Base-by-base conservation (phyloP, 495 filamentous ascomycete species). In the Parachaetomium inaequale region DNA sequence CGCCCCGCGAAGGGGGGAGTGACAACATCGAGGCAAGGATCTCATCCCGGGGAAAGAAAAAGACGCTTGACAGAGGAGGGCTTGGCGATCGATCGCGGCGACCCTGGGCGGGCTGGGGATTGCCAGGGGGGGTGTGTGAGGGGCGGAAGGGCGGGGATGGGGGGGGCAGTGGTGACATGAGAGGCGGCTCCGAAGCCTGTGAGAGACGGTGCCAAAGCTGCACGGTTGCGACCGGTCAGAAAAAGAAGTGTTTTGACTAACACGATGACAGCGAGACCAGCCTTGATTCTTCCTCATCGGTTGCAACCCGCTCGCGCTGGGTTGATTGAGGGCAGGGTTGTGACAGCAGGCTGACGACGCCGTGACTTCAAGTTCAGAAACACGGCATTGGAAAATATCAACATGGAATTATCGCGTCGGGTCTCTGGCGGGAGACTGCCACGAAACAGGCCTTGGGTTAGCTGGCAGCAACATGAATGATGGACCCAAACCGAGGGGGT, bases 11-110 rank as follows among this genome's bases (percentile, higher is more conserved):
- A 32, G 17, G 25, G 8, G 32, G n/a, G 21, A n/a, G 17, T 31
- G 17, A 29, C 26, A n/a, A 8, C 26, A 32, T 31, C 49, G 26
- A 5, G 17, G 8, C 49, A 52, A 21, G 49, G 49, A 52, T 54
- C n/a, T 15, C 28, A 31, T 36, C 51, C 28, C 15, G 51, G 51
- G 51, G n/a, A n/a, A n/a, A n/a, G n/a, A n/a, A n/a, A 25, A 36
- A n/a, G 14, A 34, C 8, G 29, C 36, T 51, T 49, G 45, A 49
- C 45, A 49, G 11, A 17, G 8, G 25, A 17, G 17, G 29, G 17
- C 51, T 54, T 54, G 51, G 51, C 51, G 51, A 54, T 54, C 51
- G 51, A 54, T 54, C 51, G 51, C n/a, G 19, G 51, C 19, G 29
- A 31, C 49, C 49, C 6, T 52, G 49, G 49, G 17, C 19, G 49